Evolutionary conservation across 1,284 basidiomycete genomes (phyloP).

Genomic region (Cerioporus squamosus): DNA sequence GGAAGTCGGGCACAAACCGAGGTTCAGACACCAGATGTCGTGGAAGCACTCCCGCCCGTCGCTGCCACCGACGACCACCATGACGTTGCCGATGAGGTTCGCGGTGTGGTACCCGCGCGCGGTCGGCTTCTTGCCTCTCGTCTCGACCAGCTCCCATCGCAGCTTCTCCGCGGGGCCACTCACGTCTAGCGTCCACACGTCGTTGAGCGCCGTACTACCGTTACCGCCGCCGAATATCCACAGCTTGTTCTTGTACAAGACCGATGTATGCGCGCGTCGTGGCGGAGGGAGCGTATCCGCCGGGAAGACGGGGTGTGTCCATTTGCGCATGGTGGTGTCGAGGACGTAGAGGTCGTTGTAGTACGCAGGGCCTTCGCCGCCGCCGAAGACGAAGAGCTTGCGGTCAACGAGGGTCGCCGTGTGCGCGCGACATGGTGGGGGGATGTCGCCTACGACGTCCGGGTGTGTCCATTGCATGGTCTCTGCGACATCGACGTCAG

Average conservation of each 20-base stretch:
- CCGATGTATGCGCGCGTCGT: conserved; percentile 87
- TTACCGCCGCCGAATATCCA: conserved; percentile 94
- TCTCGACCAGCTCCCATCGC: conserved; percentile 68
- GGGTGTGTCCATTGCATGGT: conserved; percentile 90
- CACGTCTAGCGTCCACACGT: conserved; percentile 88
- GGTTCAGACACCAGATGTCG: conserved; percentile 86
- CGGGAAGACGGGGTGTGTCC: conserved; percentile 56
- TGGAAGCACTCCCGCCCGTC: conserved; percentile 82
- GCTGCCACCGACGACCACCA: conserved; percentile 84
- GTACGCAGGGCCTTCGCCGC: conserved; percentile 80
- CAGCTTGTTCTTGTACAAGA: conserved; percentile 73
- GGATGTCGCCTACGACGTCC: conserved; percentile 73
- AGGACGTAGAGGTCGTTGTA: conserved; percentile 83
- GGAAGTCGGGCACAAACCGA: conserved; percentile 62
- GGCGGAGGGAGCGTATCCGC: conserved; percentile 51
- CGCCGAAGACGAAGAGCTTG: conserved; percentile 84
- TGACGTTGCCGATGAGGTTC: conserved; percentile 83
- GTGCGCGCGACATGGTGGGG: conserved; percentile 87
- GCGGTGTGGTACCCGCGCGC: conserved; percentile 91
- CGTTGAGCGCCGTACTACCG: conserved; percentile 86
- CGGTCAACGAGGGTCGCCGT: conserved; percentile 86
- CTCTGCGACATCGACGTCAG: conserved; percentile 49
- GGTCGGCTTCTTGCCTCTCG: conserved; percentile 53
- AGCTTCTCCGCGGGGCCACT: conserved; percentile 48
- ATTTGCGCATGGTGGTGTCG: conserved; percentile 76